phyloP scores from a whole-genome alignment of 352 stramenopile genomes.

The Phytopythium sindhum region DNA sequence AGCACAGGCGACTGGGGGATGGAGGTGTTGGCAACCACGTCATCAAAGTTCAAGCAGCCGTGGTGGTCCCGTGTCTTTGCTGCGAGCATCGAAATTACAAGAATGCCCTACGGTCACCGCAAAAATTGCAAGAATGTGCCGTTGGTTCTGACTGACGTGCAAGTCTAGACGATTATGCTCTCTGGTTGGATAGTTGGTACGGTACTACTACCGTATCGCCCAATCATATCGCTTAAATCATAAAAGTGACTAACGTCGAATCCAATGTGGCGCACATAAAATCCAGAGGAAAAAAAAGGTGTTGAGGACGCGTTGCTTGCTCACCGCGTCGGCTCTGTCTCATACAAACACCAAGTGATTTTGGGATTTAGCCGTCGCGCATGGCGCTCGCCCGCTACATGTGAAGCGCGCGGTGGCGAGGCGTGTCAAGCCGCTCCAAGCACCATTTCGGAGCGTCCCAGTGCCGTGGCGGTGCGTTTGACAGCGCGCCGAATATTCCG shows the following conservation, averaged over 20 bases:
- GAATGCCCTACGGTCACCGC: too few relatives aligned
- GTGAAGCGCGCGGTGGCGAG: too few relatives aligned
- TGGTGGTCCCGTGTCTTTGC: background rate
- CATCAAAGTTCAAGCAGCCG: background rate
- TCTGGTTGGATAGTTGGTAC: background rate
- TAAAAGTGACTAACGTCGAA: too few relatives aligned
- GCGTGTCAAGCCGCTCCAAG: background rate
- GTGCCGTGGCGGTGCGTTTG: background rate
- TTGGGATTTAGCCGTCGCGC: too few relatives aligned
- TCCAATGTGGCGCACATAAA: background rate
- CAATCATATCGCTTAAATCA: background rate
- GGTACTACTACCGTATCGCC: background rate
- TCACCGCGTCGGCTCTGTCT: background rate
- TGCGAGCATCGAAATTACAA: background rate
- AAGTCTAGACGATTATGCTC: background rate
- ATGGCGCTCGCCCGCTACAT: too few relatives aligned
- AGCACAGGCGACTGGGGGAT: too few relatives aligned
- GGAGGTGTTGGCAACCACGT: background rate
- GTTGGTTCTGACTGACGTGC: background rate
- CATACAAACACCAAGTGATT: background rate
- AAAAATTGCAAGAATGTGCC: too few relatives aligned
- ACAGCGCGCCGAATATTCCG: background rate
- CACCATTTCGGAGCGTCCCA: constrained; percentile 1
- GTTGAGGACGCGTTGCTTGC: background rate
- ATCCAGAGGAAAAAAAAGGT: background rate